phyloP scores from a whole-genome alignment of 495 filamentous ascomycete species.

The Terfezia boudieri region DNA sequence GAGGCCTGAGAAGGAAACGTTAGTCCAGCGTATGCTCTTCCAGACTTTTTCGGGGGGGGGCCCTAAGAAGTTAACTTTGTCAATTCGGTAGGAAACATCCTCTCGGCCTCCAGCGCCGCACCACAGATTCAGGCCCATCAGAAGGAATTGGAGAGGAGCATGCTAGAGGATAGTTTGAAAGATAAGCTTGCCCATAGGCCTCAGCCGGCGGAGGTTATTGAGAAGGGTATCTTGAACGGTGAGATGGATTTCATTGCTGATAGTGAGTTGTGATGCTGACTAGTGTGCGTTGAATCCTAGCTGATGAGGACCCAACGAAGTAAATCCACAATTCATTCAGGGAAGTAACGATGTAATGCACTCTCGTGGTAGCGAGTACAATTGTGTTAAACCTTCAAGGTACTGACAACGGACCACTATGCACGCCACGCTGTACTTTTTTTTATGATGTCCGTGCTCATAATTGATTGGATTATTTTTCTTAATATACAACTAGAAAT shows the following conservation, averaged over 20 bases:
- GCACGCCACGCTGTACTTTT: too few species aligned
- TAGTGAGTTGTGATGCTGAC: too few species aligned
- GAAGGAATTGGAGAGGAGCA: conserved; percentile 16
- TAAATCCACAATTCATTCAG: too few species aligned
- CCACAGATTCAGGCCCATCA: conserved; percentile 15
- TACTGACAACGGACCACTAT: too few species aligned
- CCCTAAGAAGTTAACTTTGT: not conserved
- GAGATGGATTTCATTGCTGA: not conserved
- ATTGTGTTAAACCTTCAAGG: too few species aligned
- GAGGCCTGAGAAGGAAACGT: conserved; percentile 16
- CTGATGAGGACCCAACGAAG: too few species aligned
- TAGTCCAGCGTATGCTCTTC: conserved; percentile 9
- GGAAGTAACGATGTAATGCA: too few species aligned
- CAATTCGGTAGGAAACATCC: conserved; percentile 14
- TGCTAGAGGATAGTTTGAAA: conserved; percentile 16
- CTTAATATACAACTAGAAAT: too few species aligned
- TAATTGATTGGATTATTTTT: too few species aligned
- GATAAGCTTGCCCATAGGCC: conserved; percentile 16
- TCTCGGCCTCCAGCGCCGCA: conserved; percentile 11
- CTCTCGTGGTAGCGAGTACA: too few species aligned
- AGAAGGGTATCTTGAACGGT: conserved; percentile 17
- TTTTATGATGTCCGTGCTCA: too few species aligned
- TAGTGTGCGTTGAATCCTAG: too few species aligned
- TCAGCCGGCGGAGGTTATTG: conserved; percentile 12
- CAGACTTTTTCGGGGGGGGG: not conserved